Evolutionary conservation across 1,284 basidiomycete genomes (phyloP).

Genomic region (Ustilago trichophora): DNA sequence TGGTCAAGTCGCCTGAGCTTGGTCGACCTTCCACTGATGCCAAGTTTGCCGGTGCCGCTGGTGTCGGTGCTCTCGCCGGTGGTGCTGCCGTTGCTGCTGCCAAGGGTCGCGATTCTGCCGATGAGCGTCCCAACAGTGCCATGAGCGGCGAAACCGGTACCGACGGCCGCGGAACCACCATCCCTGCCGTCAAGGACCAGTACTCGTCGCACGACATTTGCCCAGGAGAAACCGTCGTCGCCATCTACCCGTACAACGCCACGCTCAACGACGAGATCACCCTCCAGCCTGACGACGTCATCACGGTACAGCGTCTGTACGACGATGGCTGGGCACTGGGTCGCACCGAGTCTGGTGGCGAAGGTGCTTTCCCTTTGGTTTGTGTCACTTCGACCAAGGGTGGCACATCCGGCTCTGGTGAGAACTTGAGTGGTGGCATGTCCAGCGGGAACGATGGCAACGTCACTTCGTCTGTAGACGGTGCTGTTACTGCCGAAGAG

Average conservation of each 20-base stretch:
- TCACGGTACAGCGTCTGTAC: slow-evolving; percentile 57
- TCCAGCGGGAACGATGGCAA: slow-evolving; percentile 52
- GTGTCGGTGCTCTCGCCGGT: slow-evolving; percentile 34
- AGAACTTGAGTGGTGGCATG: slow-evolving; percentile 44
- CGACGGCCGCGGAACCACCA: slow-evolving; percentile 57
- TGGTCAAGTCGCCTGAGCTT: slow-evolving; percentile 35
- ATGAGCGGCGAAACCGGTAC: slow-evolving; percentile 51
- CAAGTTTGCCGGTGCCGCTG: slow-evolving; percentile 39
- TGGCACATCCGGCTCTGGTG: slow-evolving; percentile 41
- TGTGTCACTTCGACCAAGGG: slow-evolving; percentile 58
- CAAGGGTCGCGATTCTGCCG: slow-evolving; percentile 35
- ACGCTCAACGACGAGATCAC: slow-evolving; percentile 60
- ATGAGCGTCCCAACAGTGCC: slow-evolving; percentile 46
- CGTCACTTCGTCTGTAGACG: slow-evolving; percentile 47
- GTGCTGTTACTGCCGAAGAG: slow-evolving; percentile 58
- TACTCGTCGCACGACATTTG: slow-evolving; percentile 61
- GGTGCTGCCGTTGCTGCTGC: slow-evolving; percentile 39
- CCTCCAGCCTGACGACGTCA: slow-evolving; percentile 54
- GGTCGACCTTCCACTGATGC: slow-evolving; percentile 36
- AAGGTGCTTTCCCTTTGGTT: slow-evolving; percentile 60
- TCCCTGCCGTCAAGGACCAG: slow-evolving; percentile 57
- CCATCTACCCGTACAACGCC: slow-evolving; percentile 63
- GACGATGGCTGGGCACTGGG: slow-evolving; percentile 63
- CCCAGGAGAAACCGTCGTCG: slow-evolving; percentile 57
- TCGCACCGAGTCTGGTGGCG: slow-evolving; percentile 37